These are phyloP conservation scores for Chaetomium fimeti DNA, from an alignment of 495 filamentous ascomycete genomes.

Conservation along the genomic window DNA sequence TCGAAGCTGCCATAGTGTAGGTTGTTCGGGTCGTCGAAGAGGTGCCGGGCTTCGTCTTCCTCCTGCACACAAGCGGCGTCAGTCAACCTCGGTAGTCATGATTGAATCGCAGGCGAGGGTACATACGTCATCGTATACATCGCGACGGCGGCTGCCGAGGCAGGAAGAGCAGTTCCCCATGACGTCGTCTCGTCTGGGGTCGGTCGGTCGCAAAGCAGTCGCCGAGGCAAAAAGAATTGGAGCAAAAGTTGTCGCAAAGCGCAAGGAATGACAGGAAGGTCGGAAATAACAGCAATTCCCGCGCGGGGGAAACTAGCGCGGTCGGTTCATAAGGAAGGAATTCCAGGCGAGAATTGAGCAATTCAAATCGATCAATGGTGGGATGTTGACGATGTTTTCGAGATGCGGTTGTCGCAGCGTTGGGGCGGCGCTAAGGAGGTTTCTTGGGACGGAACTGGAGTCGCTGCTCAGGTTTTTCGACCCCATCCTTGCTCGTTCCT, in stretches of 20 bases:
- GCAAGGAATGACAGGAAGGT: slow-evolving; percentile 11
- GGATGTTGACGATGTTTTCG: neutral
- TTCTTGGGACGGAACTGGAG: neutral
- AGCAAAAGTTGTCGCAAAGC: no score
- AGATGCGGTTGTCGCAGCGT: neutral
- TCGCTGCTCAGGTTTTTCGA: slow-evolving; percentile 8
- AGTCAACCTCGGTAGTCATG: neutral
- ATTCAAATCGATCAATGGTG: neutral
- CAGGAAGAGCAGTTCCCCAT: slow-evolving; percentile 52
- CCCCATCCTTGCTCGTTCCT: slow-evolving; percentile 6
- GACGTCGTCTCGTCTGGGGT: slow-evolving; percentile 16
- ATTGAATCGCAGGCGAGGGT: neutral
- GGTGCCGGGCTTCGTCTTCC: slow-evolving; percentile 54
- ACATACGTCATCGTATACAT: slow-evolving; percentile 45
- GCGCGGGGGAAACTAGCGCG: slow-evolving; percentile 28
- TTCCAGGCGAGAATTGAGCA: slow-evolving; percentile 13
- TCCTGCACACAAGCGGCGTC: slow-evolving; percentile 27
- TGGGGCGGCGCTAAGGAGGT: neutral
- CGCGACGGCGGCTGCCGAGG: slow-evolving; percentile 42
- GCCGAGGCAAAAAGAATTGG: slow-evolving; percentile 18
- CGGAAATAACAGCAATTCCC: slow-evolving; percentile 16
- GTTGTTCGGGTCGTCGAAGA: slow-evolving; percentile 55
- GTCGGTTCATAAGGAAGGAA: slow-evolving; percentile 38
- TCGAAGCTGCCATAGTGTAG: slow-evolving; percentile 56
- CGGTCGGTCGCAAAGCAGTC: neutral